Percentiles rank a stretch among this genome's conserved stretches.
These are phyloP conservation scores for Platanthera guangdongensis DNA, from an alignment of 106 monocot genomes.

Conservation along the genomic window DNA sequence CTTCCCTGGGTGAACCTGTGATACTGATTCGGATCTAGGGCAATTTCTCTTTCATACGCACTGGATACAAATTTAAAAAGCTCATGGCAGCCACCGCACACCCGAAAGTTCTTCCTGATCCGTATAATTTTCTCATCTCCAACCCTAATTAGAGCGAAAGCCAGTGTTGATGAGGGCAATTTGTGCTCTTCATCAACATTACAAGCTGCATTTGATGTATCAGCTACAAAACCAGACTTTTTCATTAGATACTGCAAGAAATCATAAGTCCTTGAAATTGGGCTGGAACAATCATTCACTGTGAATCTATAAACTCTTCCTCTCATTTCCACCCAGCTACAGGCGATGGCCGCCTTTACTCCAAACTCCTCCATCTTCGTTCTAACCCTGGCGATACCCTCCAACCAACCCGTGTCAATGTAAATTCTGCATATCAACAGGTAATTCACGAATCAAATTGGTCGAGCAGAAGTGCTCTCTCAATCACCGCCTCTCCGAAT, in stretches of 20 bases:
- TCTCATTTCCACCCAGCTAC: slow-evolving; percentile 41
- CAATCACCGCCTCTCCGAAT: slow-evolving; percentile 31
- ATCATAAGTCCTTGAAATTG: slow-evolving; percentile 14
- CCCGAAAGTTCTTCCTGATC: slow-evolving; percentile 37
- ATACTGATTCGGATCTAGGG: slow-evolving; percentile 41
- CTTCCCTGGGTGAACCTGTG: slow-evolving; percentile 22
- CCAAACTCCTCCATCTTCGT: slow-evolving; percentile 29
- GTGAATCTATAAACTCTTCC: slow-evolving; percentile 30
- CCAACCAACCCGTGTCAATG: slow-evolving; percentile 24
- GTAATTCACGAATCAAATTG: slow-evolving; percentile 29
- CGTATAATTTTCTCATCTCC: slow-evolving; percentile 17
- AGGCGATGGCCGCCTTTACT: slow-evolving; percentile 23
- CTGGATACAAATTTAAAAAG: slow-evolving; percentile 29
- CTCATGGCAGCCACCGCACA: slow-evolving; percentile 34
- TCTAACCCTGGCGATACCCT: slow-evolving; percentile 30
- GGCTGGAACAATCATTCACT: slow-evolving; percentile 17
- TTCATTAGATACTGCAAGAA: slow-evolving; percentile 23
- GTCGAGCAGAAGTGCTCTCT: slow-evolving; percentile 29
- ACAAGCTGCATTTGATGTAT: slow-evolving; percentile 25
- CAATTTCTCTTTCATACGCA: slow-evolving; percentile 23
- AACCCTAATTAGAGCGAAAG: slow-evolving; percentile 18
- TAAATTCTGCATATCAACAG: slow-evolving; percentile 29
- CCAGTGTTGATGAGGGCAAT: slow-evolving; percentile 2
- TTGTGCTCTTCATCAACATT: slow-evolving; percentile 12
- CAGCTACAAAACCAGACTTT: slow-evolving; percentile 15